Conservation (phyloP, 371 early-diverging fungal genomes). For the Syncephalastrum racemosum region DNA sequence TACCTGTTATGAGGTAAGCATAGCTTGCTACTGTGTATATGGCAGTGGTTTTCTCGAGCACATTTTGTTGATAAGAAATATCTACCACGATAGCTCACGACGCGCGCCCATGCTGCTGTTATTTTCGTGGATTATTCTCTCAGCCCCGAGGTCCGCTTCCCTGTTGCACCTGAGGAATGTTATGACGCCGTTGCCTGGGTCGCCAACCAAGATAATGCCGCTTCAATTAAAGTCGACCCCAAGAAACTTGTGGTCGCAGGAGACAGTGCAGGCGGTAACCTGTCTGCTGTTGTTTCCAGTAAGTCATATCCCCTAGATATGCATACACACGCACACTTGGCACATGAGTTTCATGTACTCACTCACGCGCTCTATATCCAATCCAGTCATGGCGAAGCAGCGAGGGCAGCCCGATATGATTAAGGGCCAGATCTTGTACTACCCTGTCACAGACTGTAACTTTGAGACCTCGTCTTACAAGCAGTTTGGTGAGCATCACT, state of each 20-base stretch:
- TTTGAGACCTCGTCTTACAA: slow-evolving; percentile 26
- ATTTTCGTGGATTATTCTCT: slow-evolving; percentile 27
- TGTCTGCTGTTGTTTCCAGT: slow-evolving; percentile 22
- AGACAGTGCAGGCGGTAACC: slow-evolving; percentile 39
- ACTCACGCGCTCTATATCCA: neutral
- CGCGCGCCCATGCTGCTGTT: slow-evolving; percentile 13
- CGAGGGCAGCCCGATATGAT: slow-evolving; percentile 19
- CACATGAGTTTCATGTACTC: no score
- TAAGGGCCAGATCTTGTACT: slow-evolving; percentile 26
- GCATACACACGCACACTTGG: no score
- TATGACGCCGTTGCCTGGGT: slow-evolving; percentile 31
- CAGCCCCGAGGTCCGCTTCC: slow-evolving; percentile 31
- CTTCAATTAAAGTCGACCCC: slow-evolving; percentile 18
- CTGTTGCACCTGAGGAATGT: slow-evolving; percentile 31
- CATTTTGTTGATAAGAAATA: no score
- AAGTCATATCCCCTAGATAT: neutral
- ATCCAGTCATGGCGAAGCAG: slow-evolving; percentile 29
- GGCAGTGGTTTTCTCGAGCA: no score
- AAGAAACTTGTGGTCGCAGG: slow-evolving; percentile 26
- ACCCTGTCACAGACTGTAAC: slow-evolving; percentile 23
- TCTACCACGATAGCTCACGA: slow-evolving; percentile 6
- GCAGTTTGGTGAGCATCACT: slow-evolving; percentile 18
- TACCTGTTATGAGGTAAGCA: slow-evolving; percentile 12
- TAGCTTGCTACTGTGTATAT: neutral
- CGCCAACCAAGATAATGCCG: slow-evolving; percentile 13